Evolutionary conservation across 257 asterid species (phyloP).

Genomic region (Penstemon newberryi): DNA sequence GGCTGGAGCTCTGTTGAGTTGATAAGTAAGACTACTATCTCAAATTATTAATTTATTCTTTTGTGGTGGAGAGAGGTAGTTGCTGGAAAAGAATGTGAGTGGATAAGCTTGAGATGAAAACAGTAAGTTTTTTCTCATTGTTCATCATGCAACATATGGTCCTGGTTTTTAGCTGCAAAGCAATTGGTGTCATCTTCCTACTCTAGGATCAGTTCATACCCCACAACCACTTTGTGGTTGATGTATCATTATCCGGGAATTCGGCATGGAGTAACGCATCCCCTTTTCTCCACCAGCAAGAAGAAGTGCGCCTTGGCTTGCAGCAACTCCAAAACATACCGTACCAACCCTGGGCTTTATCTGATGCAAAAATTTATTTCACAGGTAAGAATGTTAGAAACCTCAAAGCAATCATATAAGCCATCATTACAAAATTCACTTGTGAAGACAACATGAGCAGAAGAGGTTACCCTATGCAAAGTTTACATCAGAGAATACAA

Average conservation of each 20-base stretch:
- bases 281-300: conserved; percentile 99
- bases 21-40: background rate
- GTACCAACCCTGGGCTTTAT: conserved; percentile 98
- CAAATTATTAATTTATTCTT: background rate
- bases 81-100: background rate
- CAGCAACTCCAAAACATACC: conserved; percentile 92
- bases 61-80: background rate
- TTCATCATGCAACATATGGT: conserved; percentile 21
- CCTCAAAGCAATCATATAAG: conserved; percentile 12
- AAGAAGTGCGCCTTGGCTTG: conserved; percentile 92
- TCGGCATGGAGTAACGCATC: conserved; percentile 99
- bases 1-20: conserved; percentile 8
- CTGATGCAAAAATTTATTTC: conserved; percentile 42
- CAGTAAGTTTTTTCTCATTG: conserved; percentile 4
- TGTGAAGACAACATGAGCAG: conserved; percentile 17
- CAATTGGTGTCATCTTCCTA: conserved; percentile 2
- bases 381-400: conserved; percentile 10
- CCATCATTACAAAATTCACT: conserved; percentile 21
- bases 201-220: conserved; percentile 53
- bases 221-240: conserved; percentile 96
- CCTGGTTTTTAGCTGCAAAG: conserved; percentile 4
- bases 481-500: conserved; percentile 18
- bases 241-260: conserved; percentile 91
- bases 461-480: conserved; percentile 19
- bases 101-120: conserved; percentile 11